Base-by-base conservation (phyloP, 163 green algal genomes). In the Volvox carteri region DNA sequence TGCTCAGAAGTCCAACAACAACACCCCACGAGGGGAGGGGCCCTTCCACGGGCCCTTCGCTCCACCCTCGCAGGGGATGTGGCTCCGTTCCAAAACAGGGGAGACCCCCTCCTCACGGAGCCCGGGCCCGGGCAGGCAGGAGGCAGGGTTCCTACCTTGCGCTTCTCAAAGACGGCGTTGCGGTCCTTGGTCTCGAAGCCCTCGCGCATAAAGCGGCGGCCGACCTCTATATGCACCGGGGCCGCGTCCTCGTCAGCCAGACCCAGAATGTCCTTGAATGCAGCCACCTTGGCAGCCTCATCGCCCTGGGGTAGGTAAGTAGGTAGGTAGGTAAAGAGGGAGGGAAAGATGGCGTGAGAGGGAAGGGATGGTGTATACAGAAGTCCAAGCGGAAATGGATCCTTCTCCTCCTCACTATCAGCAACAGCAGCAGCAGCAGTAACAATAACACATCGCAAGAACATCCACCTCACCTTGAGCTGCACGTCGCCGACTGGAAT, bases 201-300 rank as follows among this genome's bases (percentile, higher is more conserved):
- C 11, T 93, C 92, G 80, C 93, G 88, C 76, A 85, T 95, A 50
- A 98, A 92, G 65, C 96, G 95, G 33, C 90, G 84, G 0, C 89
- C 93, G 21, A 95, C 91, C 65, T 99, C 97, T 11, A 99, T 96
- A 92, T 99, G 97, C 67, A 97, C 97, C 4, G 95, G 91, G 14
- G 97, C 98, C 23, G 98, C 97, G 52, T 98, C 96, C 73, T 96
- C 94, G 86, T 99, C 97, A 0, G 91, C 86, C 58, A 99, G 93
- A 12, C 96, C 96, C 60, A 99, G 94, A 5, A 94, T 93, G 0
- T 96, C 92, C 93, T 98, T 98, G 92, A 99, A 99, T n/a, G 90
- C 88, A 0, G 76, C n/a, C 14, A 99, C 90, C 70, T 95, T 95
- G 30, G 92, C 70, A 0, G 93, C 90, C 94, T 99, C 97, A 41